Percentiles rank a stretch among this genome's conserved stretches.
These are phyloP conservation scores for Hortiboletus campestris DNA, from an alignment of 768 basidiomycete genomes.

Conservation along the genomic window DNA sequence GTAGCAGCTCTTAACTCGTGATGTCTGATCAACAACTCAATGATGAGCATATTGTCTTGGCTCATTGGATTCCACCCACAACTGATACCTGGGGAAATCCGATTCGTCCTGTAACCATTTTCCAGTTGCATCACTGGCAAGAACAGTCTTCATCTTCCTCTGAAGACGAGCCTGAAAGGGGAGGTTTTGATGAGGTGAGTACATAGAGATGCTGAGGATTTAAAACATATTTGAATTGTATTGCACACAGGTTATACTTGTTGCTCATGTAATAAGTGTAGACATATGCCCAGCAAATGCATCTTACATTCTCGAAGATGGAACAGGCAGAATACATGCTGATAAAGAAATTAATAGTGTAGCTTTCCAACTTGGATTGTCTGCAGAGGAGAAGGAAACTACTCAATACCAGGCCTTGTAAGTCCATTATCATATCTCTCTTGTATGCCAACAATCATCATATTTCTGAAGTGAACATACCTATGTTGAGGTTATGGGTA, in stretches of 20 bases:
- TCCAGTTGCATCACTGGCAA: conserved; percentile 48
- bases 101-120: conserved; percentile 53
- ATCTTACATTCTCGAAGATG: conserved; percentile 36
- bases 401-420: conserved; percentile 8
- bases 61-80: conserved; percentile 1
- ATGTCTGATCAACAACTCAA: conserved; percentile 9
- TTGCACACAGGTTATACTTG: conserved; percentile 43
- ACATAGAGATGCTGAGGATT: neutral
- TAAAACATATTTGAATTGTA: conserved; percentile 24
- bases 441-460: neutral
- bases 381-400: conserved; percentile 11
- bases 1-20: neutral
- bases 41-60: conserved; percentile 3
- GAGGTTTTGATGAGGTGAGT: conserved; percentile 29
- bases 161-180: conserved; percentile 43
- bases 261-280: conserved; percentile 40
- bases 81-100: neutral
- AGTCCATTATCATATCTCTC: neutral
- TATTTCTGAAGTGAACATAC: conserved; percentile 15
- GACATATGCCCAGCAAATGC: conserved; percentile 5
- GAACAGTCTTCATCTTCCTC: conserved; percentile 38
- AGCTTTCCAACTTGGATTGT: neutral
- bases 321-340: conserved; percentile 30
- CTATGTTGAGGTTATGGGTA: conserved; percentile 17
- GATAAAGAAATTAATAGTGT: neutral